Percentiles rank a stretch among this genome's conserved stretches.
Conservation (phyloP, 768 basidiomycete species). For the Pleurotus tuoliensis region DNA sequence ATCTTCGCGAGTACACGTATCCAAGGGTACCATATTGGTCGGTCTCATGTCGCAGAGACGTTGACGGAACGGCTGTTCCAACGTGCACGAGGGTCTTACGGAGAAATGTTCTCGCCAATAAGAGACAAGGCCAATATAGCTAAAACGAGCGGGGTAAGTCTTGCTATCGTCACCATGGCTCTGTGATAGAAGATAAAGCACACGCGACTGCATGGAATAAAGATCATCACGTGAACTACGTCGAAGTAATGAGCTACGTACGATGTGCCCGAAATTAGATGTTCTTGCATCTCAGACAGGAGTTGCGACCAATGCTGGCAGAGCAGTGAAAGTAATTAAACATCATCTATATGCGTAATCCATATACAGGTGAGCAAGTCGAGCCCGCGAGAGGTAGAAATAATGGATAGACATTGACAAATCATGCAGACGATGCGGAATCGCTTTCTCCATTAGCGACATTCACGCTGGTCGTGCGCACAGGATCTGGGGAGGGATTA, state of each 20-base stretch:
- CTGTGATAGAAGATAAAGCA: not conserved
- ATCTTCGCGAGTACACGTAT: conserved; percentile 1
- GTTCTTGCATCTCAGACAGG: no score
- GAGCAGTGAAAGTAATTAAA: not conserved
- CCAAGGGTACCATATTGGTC: conserved; percentile 6
- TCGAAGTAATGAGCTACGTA: no score
- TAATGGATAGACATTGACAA: conserved; percentile 2
- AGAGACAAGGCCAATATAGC: not conserved
- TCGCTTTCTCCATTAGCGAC: conserved; percentile 62
- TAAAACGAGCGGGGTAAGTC: not conserved
- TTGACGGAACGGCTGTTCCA: not conserved
- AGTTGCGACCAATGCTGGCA: no score
- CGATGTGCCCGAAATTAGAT: no score
- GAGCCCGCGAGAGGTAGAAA: not conserved
- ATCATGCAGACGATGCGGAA: conserved; percentile 42
- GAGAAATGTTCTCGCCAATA: not conserved
- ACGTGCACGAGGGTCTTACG: conserved; percentile 1
- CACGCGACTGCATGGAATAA: not conserved
- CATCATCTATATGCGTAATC: conserved; percentile 6
- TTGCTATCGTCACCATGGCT: not conserved
- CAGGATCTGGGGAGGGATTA: conserved; percentile 44
- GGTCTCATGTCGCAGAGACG: not conserved
- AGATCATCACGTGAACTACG: not conserved
- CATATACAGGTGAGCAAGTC: conserved; percentile 3
- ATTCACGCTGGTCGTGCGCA: conserved; percentile 29